Percentiles rank a stretch among this genome's conserved stretches.
Conservation (phyloP, 1,284 basidiomycete species). For the Takashimella tepidaria region DNA sequence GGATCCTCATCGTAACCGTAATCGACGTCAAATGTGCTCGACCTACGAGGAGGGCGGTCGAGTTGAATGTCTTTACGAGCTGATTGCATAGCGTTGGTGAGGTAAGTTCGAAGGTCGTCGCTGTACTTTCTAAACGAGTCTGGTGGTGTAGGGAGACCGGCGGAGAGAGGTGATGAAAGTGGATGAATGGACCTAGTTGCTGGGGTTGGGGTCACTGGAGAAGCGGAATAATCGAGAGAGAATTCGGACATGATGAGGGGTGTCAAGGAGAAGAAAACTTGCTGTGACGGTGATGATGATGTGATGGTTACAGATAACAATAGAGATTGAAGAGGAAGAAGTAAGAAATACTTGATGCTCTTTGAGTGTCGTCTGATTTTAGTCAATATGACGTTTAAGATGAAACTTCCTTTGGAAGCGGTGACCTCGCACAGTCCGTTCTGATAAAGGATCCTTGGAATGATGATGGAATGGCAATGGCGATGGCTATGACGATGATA, state of each 20-base stretch:
- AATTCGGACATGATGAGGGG: not conserved
- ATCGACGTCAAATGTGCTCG: constrained; percentile 15
- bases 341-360: too few relatives aligned
- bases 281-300: too few relatives aligned
- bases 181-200: not conserved
- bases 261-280: too few relatives aligned
- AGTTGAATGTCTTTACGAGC: constrained; percentile 25
- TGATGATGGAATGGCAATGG: not conserved
- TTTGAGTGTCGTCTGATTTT: too few relatives aligned
- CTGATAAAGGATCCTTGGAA: too few relatives aligned
- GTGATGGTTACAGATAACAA: too few relatives aligned
- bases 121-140: constrained; percentile 24
- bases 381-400: too few relatives aligned
- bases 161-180: not conserved
- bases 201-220: not conserved
- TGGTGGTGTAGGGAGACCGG: constrained; percentile 13
- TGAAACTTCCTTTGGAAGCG: too few relatives aligned
- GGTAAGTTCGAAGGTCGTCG: constrained; percentile 15
- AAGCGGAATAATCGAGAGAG: too few relatives aligned
- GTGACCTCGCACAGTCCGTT: too few relatives aligned
- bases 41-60: constrained; percentile 15
- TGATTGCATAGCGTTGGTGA: constrained; percentile 19
- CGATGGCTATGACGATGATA: not conserved
- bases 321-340: too few relatives aligned
- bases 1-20: constrained; percentile 32